Conservation (phyloP, 352 stramenopile species). For the Pythium dissotocum region DNA sequence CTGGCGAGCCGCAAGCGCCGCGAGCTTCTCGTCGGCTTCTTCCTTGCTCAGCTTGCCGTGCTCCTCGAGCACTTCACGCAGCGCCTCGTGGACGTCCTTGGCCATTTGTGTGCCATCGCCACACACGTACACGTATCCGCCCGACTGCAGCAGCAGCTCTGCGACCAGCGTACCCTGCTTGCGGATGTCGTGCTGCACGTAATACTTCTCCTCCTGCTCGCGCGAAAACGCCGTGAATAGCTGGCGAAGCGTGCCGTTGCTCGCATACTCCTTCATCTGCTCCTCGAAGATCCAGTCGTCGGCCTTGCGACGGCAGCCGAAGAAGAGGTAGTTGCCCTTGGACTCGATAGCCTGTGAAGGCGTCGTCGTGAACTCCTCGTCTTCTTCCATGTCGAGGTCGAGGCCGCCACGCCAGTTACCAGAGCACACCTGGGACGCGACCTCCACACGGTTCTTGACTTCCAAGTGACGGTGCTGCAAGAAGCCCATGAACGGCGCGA, state of each 20-base stretch:
- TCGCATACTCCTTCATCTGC: constrained; percentile 77
- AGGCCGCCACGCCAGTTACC: constrained; percentile 82
- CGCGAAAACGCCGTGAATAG: constrained; percentile 93
- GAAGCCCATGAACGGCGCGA: constrained; percentile 97
- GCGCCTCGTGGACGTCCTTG: constrained; percentile 91
- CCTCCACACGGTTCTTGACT: constrained; percentile 17
- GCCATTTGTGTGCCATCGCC: constrained; percentile 95
- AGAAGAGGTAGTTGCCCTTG: constrained; percentile 91
- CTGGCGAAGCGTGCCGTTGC: constrained; percentile 72
- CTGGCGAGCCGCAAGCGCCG: constrained; percentile 56
- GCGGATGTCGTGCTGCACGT: constrained; percentile 91
- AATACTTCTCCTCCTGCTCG: constrained; percentile 89
- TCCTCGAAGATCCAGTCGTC: constrained; percentile 94
- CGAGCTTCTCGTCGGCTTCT: constrained; percentile 62
- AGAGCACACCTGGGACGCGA: constrained; percentile 42
- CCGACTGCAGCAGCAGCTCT: constrained; percentile 72
- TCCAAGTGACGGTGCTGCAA: constrained; percentile 84
- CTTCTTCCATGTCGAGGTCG: constrained; percentile 39
- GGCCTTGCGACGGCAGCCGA: constrained; percentile 87
- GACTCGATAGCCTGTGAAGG: constrained; percentile 32
- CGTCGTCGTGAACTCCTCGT: constrained; percentile 40
- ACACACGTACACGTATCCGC: constrained; percentile 93
- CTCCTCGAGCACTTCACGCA: constrained; percentile 79
- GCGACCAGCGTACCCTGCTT: constrained; percentile 61
- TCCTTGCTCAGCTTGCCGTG: constrained; percentile 55